Base-by-base conservation (phyloP, 345 rosid genomes). In the Eucalyptus curtisii region DNA sequence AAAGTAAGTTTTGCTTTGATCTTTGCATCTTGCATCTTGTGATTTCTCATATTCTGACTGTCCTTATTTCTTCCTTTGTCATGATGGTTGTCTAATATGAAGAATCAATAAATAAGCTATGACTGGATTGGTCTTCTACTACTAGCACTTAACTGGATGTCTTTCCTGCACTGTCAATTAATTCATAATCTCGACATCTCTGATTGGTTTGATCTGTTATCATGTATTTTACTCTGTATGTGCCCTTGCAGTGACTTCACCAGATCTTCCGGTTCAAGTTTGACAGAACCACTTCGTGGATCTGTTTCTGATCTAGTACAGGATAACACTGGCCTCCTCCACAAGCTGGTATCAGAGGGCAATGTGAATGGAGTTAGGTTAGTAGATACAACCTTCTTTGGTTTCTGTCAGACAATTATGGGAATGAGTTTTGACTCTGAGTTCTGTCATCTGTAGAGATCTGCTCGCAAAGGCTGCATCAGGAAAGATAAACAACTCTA, bases 291-390 rank as follows among this genome's bases (percentile, higher is more conserved):
- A 86, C 87, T 94, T 30, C 92, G 93, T 25, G 61, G 92, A 15
- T 88, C 95, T 80, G 94, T 93, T 88, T 79, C 88, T 66, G 97
- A 91, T 91, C 91, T 92, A 90, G 91, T 94, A 57, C 96, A 88
- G 24, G 95, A 95, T 89, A 94, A 91, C 88, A 95, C 95, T 31
- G 89, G 48, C 91, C 95, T 89, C 91, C 93, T 98, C 61, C 99
- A 96, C 93, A 94, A 93, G 79, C 94, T 95, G 89, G 92, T 96
- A 59, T 91, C 96, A 85, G 98, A 96, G 90, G 98, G 99, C 91
- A 95, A 97, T 88, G 91, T 90, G 30, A 87, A 85, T 45, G 97
- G 98, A 89, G 98, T 96, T 92, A 96, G 98, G 99, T 98, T 88
- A 91, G 96, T 93, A 86, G 86, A 68, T 88, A 82, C n/a, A 33